Evolutionary conservation across 2,329 filamentous ascomycete species (phyloP).

Genomic region (Colletotrichum spinosum): DNA sequence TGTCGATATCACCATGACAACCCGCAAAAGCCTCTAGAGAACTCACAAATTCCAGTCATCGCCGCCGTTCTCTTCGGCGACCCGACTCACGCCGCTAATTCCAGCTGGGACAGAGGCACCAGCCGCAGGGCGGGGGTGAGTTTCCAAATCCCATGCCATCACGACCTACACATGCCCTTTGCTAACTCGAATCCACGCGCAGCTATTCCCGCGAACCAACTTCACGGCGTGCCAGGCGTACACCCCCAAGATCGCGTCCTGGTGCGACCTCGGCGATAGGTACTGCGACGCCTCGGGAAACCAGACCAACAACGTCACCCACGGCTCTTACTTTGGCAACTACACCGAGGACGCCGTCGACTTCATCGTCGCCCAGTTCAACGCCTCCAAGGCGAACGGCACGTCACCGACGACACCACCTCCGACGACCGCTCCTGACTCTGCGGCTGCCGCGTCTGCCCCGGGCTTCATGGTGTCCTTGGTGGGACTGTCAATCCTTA

Average conservation of each 20-base stretch:
- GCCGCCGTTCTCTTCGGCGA: conserved; percentile 56
- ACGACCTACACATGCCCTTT: neutral
- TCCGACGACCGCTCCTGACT: conserved; percentile 4
- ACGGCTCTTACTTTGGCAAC: conserved; percentile 49
- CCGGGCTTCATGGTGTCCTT: conserved; percentile 17
- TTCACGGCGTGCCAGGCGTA: conserved; percentile 50
- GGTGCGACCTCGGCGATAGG: conserved; percentile 55
- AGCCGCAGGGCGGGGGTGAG: too few species aligned
- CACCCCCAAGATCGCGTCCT: conserved; percentile 50
- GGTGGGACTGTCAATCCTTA: conserved; percentile 15
- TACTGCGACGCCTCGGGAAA: conserved; percentile 51
- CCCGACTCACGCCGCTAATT: conserved; percentile 51
- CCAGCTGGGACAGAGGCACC: conserved; percentile 50
- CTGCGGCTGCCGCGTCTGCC: neutral
- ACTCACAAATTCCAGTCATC: conserved; percentile 46
- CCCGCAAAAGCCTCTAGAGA: too few species aligned
- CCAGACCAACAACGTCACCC: conserved; percentile 40
- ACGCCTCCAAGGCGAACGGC: conserved; percentile 36
- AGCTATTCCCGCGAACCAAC: conserved; percentile 53
- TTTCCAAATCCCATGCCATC: too few species aligned
- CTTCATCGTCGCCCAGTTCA: conserved; percentile 50
- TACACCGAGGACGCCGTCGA: conserved; percentile 50
- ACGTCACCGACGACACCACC: conserved; percentile 8
- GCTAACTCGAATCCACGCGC: neutral
- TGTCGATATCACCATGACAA: conserved; percentile 21